Conservation (phyloP, 371 early-diverging fungal genomes). For the Mortierella sp. region DNA sequence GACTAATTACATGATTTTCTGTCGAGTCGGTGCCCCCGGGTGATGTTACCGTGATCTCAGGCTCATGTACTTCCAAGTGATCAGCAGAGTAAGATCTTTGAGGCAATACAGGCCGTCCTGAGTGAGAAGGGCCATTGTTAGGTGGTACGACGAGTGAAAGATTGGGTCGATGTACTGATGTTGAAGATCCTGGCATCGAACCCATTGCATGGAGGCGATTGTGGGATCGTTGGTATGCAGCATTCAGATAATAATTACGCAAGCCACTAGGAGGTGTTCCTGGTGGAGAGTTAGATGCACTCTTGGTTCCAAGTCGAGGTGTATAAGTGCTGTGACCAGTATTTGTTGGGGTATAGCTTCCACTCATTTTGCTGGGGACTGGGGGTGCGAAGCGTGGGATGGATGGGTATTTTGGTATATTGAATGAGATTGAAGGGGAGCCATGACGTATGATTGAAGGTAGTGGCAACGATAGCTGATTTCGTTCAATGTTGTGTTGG, state of each 20-base stretch:
- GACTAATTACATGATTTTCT: conserved; percentile 40
- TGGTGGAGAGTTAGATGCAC: conserved; percentile 49
- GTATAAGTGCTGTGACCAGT: background rate
- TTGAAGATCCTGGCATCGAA: conserved; percentile 20
- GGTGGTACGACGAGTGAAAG: conserved; percentile 21
- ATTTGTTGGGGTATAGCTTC: conserved; percentile 33
- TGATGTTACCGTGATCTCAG: conserved; percentile 32
- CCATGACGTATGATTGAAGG: background rate
- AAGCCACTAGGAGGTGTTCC: conserved; percentile 47
- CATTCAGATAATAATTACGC: conserved; percentile 44
- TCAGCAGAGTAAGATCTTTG: conserved; percentile 40
- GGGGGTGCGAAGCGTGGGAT: conserved; percentile 48
- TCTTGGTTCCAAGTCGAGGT: conserved; percentile 23
- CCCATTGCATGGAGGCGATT: conserved; percentile 26
- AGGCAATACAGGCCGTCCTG: conserved; percentile 7
- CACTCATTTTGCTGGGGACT: conserved; percentile 28
- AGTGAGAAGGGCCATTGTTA: background rate
- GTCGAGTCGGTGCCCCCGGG: conserved; percentile 39
- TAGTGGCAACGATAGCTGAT: conserved; percentile 24
- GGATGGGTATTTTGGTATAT: conserved; percentile 38
- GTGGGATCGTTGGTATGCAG: conserved; percentile 46
- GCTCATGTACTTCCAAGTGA: conserved; percentile 23
- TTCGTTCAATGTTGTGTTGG: conserved; percentile 32
- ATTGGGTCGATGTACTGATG: conserved; percentile 16
- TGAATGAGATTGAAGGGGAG: conserved; percentile 3